A percentile compares a stretch with the other conserved stretches of the same genome.
Conservation (phyloP, 192 early-diverging fungal genomes). For the Coemansia sp. region DNA sequence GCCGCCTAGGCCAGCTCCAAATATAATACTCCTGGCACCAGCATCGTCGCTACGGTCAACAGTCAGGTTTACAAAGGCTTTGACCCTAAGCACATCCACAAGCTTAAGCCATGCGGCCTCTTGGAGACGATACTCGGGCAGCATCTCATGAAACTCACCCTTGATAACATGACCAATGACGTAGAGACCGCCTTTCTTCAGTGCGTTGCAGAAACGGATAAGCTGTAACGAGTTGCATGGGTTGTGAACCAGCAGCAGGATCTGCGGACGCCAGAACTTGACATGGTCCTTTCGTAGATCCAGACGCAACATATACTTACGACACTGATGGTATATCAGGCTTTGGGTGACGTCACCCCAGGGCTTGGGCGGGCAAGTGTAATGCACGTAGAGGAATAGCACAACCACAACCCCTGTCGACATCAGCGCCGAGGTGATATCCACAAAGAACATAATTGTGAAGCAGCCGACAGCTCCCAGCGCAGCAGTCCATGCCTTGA, state of each 20-base stretch:
- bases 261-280: conserved; percentile 74
- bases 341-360: conserved; percentile 73
- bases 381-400: conserved; percentile 66
- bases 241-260: conserved; percentile 63
- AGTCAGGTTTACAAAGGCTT: conserved; percentile 65
- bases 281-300: conserved; percentile 66
- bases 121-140: conserved; percentile 55
- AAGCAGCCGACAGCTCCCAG: conserved; percentile 57
- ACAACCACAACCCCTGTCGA: conserved; percentile 55
- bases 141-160: conserved; percentile 54
- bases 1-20: conserved; percentile 65
- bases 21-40: conserved; percentile 59
- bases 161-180: conserved; percentile 64
- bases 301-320: conserved; percentile 66
- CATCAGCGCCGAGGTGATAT: conserved; percentile 50
- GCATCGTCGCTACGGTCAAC: conserved; percentile 51
- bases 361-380: conserved; percentile 62
- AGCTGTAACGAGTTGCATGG: conserved; percentile 58
- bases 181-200: conserved; percentile 72
- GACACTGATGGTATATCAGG: conserved; percentile 71
- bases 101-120: conserved; percentile 62
- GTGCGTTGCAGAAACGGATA: conserved; percentile 65
- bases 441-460: conserved; percentile 59
- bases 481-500: conserved; percentile 63
- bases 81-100: conserved; percentile 59